phyloP scores from a whole-genome alignment of 2,329 filamentous ascomycete genomes.

The Cytospora chrysosperma region DNA sequence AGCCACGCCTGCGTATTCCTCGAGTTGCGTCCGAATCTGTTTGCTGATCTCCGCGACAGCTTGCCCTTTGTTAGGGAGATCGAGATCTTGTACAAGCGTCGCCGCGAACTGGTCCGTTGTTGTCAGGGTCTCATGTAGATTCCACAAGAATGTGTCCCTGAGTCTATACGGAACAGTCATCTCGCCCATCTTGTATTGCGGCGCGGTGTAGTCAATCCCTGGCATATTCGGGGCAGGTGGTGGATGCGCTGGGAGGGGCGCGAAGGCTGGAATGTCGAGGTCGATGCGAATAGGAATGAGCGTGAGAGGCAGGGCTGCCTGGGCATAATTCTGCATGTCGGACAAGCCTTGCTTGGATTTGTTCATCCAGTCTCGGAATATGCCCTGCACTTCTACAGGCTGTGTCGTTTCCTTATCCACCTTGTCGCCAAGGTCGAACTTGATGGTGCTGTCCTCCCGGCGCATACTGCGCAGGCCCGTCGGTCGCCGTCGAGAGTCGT shows the following conservation, averaged over 20 bases:
- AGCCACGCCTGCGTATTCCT: conserved; percentile 93
- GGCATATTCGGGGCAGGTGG: conserved; percentile 52
- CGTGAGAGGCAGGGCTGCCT: conserved; percentile 78
- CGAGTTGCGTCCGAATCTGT: conserved; percentile 90
- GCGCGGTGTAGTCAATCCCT: conserved; percentile 67
- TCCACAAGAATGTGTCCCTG: conserved; percentile 97
- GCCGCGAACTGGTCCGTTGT: conserved; percentile 97
- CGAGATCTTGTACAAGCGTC: conserved; percentile 85
- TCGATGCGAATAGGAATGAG: conserved; percentile 96
- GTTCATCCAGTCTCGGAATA: conserved; percentile 95
- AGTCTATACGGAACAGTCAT: conserved; percentile 80
- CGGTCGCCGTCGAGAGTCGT: conserved; percentile 72
- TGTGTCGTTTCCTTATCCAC: conserved; percentile 77
- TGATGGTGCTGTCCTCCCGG: conserved; percentile 66
- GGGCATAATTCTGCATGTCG: conserved; percentile 60
- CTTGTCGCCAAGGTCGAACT: conserved; percentile 68
- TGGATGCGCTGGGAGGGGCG: conserved; percentile 64
- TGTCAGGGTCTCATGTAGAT: conserved; percentile 88
- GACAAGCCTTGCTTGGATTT: conserved; percentile 59
- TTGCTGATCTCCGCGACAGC: conserved; percentile 82
- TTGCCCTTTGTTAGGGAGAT: conserved; percentile 72
- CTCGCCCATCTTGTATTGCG: conserved; percentile 78
- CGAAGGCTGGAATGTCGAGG: conserved; percentile 80
- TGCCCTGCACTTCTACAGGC: conserved; percentile 82
- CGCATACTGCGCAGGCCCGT: conserved; percentile 82